Base-by-base conservation (phyloP, 2,329 filamentous ascomycete genomes). In the Cercospora zeina region DNA sequence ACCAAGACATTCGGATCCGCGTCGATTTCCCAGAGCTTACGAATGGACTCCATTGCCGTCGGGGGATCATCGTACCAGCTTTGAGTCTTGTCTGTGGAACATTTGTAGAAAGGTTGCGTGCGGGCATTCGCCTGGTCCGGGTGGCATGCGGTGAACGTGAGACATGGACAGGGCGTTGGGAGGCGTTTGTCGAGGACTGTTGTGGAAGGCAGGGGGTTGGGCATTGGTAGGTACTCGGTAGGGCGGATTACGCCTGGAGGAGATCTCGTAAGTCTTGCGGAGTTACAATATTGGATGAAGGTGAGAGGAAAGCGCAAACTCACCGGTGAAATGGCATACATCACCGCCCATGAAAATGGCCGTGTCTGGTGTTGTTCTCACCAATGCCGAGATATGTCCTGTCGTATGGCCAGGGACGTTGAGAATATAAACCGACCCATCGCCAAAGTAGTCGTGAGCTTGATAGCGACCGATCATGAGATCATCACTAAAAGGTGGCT, bases 371-470 rank as follows among this genome's bases (percentile, higher is more conserved):
- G 67, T 70, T 4, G 68, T 70, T 24, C 68, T 54, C 1, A 66
- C 68, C 4, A 70, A 58, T 4, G 66, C 68, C 10, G 66, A 67
- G 10, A 70, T 65, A 42, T 70, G 68, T 10, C 63, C 66, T 4
- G 63, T 65, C 11, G 66, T 66, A 49, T 70, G 68, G 4, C 69
- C 69, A 6, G 66, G 67, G 0, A 68, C 63, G 34, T 78, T 75
- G 4, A 80, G 68, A n/a, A 80, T 63, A 57, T 79, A 79, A 49
- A 80, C 72, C 8, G 71, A 75, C 1, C 77, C 77, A 47, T 80
- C 78, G 10, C 71, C 72, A 39, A 79, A 79, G 61, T 74, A 79
- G 57, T 80, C 77, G n/a, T 75, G 60, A 0, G 78, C 78, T 11
- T 68, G 68, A 66, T 78, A 80, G 8, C 70, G 65, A 3, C 77